Conservation (phyloP, 2,329 filamentous ascomycete genomes). For the Xylaria sp. region DNA sequence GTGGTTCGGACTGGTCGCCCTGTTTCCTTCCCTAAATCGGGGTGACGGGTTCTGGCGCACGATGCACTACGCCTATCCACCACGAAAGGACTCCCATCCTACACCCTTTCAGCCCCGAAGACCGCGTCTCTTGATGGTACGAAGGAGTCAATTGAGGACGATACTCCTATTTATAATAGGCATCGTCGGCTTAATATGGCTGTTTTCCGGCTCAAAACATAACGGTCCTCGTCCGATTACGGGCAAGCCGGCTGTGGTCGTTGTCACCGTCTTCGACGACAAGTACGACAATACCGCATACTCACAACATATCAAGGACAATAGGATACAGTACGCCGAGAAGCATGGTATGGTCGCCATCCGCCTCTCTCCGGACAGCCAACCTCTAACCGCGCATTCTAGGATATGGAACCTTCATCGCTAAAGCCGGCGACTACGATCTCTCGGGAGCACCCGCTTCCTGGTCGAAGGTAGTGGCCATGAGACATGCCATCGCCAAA, state of each 20-base stretch:
- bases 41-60: constrained; percentile 42
- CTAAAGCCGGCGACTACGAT: constrained; percentile 80
- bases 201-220: constrained; percentile 59
- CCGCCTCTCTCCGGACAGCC: too few relatives aligned
- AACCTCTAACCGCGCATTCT: constrained; percentile 16
- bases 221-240: constrained; percentile 54
- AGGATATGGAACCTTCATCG: constrained; percentile 91
- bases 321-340: constrained; percentile 84
- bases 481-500: constrained; percentile 87
- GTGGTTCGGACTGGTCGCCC: constrained; percentile 5
- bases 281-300: constrained; percentile 72
- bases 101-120: constrained; percentile 75
- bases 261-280: constrained; percentile 87
- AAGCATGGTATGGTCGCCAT: constrained; percentile 74
- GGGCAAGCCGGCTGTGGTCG: constrained; percentile 73
- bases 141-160: constrained; percentile 71
- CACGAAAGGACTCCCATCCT: constrained; percentile 83
- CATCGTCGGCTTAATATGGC: constrained; percentile 69
- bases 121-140: constrained; percentile 64
- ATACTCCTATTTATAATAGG: constrained; percentile 65
- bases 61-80: constrained; percentile 93
- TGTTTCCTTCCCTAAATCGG: constrained; percentile 15
- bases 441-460: constrained; percentile 68
- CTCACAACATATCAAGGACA: constrained; percentile 79
- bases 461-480: constrained; percentile 84